Evolutionary conservation across 2,329 filamentous ascomycete species (phyloP).

Genomic region (Aspergillus aculeatus): DNA sequence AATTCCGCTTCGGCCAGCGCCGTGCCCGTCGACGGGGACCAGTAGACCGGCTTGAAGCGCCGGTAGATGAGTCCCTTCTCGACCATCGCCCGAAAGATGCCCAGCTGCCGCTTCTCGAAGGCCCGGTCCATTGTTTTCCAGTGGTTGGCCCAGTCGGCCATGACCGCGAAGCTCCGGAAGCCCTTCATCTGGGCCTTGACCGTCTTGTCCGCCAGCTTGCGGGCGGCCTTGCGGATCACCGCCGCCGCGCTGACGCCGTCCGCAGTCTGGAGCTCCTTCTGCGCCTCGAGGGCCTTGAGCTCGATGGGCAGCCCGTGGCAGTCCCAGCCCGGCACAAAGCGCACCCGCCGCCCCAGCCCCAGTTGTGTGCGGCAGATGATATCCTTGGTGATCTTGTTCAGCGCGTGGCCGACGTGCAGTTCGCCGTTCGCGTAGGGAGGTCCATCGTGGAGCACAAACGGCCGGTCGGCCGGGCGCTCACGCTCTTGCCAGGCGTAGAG

Average conservation of each 20-base stretch:
- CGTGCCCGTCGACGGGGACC: conserved; percentile 64
- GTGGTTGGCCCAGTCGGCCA: conserved; percentile 63
- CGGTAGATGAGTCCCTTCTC: conserved; percentile 61
- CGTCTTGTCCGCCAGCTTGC: conserved; percentile 55
- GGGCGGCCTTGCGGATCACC: conserved; percentile 54
- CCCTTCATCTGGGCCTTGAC: conserved; percentile 59
- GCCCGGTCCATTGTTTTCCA: conserved; percentile 63
- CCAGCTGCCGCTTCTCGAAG: conserved; percentile 61
- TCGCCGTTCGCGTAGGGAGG: conserved; percentile 94
- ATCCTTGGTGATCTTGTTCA: conserved; percentile 98
- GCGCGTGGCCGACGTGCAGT: conserved; percentile 86
- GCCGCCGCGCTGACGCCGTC: conserved; percentile 42
- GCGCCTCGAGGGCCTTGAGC: conserved; percentile 79
- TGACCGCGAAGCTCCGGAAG: conserved; percentile 61
- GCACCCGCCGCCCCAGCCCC: conserved; percentile 70
- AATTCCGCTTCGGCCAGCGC: conserved; percentile 64
- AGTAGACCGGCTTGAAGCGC: conserved; percentile 63
- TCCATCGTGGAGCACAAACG: conserved; percentile 88
- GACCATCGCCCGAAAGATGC: conserved; percentile 62
- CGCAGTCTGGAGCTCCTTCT: conserved; percentile 37
- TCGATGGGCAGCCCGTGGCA: conserved; percentile 97
- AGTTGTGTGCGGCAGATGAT: conserved; percentile 82
- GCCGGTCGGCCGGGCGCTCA: conserved; percentile 51
- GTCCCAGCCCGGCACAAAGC: conserved; percentile 93
- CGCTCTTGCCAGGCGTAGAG: conserved; percentile 82